Evolutionary conservation across 2,329 filamentous ascomycete species (phyloP).

Genomic region (Calycina herbarum): DNA sequence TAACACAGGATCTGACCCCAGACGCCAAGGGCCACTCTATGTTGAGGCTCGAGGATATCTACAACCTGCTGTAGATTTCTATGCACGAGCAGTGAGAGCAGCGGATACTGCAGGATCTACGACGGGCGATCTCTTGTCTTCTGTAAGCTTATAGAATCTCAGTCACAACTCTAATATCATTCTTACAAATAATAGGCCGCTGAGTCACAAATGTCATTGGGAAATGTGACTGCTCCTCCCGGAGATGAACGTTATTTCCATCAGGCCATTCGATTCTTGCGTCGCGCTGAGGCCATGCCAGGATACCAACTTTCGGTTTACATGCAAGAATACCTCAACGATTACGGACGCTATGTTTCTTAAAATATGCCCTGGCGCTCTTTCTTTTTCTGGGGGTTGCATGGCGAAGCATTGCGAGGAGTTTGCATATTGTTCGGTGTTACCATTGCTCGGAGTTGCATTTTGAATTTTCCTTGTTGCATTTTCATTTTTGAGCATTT

Average conservation of each 20-base stretch:
- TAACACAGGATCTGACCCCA: constrained; percentile 37
- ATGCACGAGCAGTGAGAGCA: constrained; percentile 46
- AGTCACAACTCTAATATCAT: background rate
- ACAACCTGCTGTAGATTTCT: constrained; percentile 52
- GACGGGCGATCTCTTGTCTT: constrained; percentile 46
- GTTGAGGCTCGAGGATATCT: constrained; percentile 53
- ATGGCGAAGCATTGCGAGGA: constrained; percentile 12
- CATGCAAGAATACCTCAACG: constrained; percentile 50
- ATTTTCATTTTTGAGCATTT: background rate
- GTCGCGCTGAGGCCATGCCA: constrained; percentile 43
- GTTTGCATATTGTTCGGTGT: constrained; percentile 1
- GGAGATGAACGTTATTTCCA: constrained; percentile 46
- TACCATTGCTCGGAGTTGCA: background rate
- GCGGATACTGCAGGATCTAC: constrained; percentile 42
- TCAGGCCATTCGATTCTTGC: constrained; percentile 47
- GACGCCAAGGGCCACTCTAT: constrained; percentile 43
- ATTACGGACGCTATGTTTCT: constrained; percentile 43
- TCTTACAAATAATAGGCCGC: constrained; percentile 42
- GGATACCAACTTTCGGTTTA: constrained; percentile 46
- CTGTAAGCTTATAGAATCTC: constrained; percentile 38
- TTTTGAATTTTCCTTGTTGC: background rate
- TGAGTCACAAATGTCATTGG: constrained; percentile 53
- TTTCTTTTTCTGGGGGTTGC: background rate
- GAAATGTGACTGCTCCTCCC: constrained; percentile 48
- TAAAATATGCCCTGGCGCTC: constrained; percentile 8